Evolutionary conservation across 2,329 filamentous ascomycete genomes (phyloP).

Genomic region (Talaromyces amestolkiae): DNA sequence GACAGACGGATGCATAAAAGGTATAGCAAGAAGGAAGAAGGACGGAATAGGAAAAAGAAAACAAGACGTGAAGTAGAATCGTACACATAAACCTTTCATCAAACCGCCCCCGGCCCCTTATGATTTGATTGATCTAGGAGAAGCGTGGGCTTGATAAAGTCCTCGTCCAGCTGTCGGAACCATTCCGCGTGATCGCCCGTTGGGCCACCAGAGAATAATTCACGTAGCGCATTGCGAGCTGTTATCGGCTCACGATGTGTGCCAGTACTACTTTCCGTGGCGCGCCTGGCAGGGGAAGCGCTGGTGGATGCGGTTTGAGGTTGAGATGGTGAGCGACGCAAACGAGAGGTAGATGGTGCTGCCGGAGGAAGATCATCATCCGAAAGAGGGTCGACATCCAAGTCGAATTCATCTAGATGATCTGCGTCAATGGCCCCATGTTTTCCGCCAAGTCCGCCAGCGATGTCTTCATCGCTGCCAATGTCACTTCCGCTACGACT

Average conservation of each 20-base stretch:
- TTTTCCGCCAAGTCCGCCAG: conserved; percentile 39
- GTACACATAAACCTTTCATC: not conserved
- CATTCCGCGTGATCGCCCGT: conserved; percentile 84
- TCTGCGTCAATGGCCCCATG: conserved; percentile 28
- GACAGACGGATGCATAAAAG: not conserved
- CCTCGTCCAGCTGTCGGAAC: conserved; percentile 91
- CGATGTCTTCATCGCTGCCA: conserved; percentile 52
- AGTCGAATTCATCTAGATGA: conserved; percentile 36
- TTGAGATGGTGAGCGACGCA: conserved; percentile 40
- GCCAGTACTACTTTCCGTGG: conserved; percentile 17
- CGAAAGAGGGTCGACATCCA: conserved; percentile 41
- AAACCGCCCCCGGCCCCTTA: conserved; percentile 33
- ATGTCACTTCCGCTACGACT: conserved; percentile 46
- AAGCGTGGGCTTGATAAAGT: conserved; percentile 89
- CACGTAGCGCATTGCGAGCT: conserved; percentile 72
- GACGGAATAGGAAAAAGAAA: not conserved
- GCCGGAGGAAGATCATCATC: conserved; percentile 62
- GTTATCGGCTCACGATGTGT: conserved; percentile 52
- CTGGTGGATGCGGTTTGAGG: conserved; percentile 28
- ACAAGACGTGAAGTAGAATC: not conserved
- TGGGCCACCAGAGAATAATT: conserved; percentile 68
- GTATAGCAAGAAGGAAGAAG: conserved; percentile 2
- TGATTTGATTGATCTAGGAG: conserved; percentile 67
- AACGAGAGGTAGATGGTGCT: conserved; percentile 39
- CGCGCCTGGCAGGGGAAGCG: conserved; percentile 32